Evolutionary conservation across 169 alveolate species (phyloP), one percentile per base, ranked within the genome.

Genomic region (Eimeria sp.): DNA sequence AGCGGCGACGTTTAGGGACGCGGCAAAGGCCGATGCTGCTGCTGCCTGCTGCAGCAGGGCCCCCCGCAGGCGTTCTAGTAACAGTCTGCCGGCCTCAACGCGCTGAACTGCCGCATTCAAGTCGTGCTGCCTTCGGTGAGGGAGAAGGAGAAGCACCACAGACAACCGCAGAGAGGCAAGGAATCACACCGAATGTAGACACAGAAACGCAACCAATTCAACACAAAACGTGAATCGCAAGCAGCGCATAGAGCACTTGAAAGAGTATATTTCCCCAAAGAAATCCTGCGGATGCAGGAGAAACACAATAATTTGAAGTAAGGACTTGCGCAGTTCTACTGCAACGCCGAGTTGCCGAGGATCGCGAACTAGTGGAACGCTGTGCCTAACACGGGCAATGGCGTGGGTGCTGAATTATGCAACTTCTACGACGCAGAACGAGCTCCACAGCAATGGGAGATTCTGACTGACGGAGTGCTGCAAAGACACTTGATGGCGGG

Each of bases 11-110:
- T 51, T 82, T 27, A 82, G 90, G 65, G 90, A 82, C 75, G 72
- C 90, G 27, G 90, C 90, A 22, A 49, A 82, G 34, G 90, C 70
- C 27, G 90, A 51, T 27, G 95, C 95, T 9, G 92, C 95, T 22
- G 86, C 87, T 18, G 95, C 95, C 43, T 76, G 82, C 49, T 70
- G 95, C 70, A 92, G 58, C 58, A 92, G 92, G 34, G 92, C 84
- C n/a, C 82, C 95, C 67, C 95, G 90, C 51, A 92, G 95, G 20
- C 95, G 80, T 86, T 92, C 95, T 63, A 92, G 49, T 49, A 92
- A 67, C 92, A 61, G 47, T 54, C 95, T 70, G 30, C 95, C 95
- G 27, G 89, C 87, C 83, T 92, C 95, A 22, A 92, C 95, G 70
- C 95, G 92, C 47, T 76, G 86, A 20, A 92, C 92, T n/a, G 95